A percentile compares a stretch with the other conserved stretches of the same genome.
These are phyloP conservation scores for Globisporangium cylindrosporum DNA, from an alignment of 352 stramenopile species.

Conservation along the genomic window DNA sequence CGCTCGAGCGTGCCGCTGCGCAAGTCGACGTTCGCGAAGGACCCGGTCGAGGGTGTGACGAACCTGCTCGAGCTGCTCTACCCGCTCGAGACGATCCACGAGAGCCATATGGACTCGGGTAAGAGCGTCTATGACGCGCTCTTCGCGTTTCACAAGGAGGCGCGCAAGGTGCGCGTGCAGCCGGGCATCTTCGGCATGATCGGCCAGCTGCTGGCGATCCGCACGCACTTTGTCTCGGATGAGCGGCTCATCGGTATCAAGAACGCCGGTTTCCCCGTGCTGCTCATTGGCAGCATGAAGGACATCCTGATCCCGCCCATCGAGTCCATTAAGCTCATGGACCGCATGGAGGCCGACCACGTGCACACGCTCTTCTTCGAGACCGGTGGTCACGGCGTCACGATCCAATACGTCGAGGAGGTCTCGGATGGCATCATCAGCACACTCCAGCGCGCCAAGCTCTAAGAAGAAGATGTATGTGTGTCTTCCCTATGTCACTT, in stretches of 20 bases:
- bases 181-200: conserved; percentile 2
- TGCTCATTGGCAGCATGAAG: conserved; percentile 44
- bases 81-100: conserved; percentile 30
- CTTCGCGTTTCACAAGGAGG: conserved; percentile 38
- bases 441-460: neutral
- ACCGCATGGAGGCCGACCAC: conserved; percentile 20
- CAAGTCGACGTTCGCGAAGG: conserved; percentile 38
- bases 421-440: conserved; percentile 10
- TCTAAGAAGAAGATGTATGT: neutral
- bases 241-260: conserved; percentile 36
- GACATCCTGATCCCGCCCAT: conserved; percentile 41
- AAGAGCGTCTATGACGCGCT: conserved; percentile 15
- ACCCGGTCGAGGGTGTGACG: conserved; percentile 36
- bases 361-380: conserved; percentile 24
- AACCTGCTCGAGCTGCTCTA: conserved; percentile 56
- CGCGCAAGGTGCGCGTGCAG: conserved; percentile 13
- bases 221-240: conserved; percentile 51
- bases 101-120: conserved; percentile 22
- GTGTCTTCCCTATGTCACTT: too few relatives aligned
- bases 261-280: conserved; percentile 40
- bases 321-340: conserved; percentile 11
- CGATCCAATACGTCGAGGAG: conserved; percentile 32
- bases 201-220: conserved; percentile 25
- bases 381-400: conserved; percentile 23
- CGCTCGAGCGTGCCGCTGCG: conserved; percentile 25